A percentile compares a stretch with the other conserved stretches of the same genome.
Conservation (phyloP, 1,284 basidiomycete species). For the Microbotryum silenes-acaulis region DNA sequence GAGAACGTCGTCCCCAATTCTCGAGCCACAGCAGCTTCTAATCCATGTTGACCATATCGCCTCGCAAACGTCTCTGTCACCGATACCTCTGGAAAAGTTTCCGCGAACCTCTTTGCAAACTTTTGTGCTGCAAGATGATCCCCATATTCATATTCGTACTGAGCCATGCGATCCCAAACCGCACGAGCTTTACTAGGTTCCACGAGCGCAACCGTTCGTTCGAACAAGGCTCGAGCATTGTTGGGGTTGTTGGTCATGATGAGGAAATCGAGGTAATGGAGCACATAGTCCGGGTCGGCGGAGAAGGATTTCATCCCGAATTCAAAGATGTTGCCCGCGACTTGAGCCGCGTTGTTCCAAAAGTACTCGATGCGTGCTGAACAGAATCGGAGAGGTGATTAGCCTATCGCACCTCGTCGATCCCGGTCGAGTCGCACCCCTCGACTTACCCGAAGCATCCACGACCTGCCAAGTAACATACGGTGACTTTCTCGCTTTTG, state of each 20-base stretch:
- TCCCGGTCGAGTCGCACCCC: not conserved
- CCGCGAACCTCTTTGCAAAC: slow-evolving; percentile 77
- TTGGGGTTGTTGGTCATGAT: slow-evolving; percentile 92
- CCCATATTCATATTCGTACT: slow-evolving; percentile 91
- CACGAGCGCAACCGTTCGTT: slow-evolving; percentile 71
- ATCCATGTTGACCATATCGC: not conserved
- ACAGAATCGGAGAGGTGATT: not conserved
- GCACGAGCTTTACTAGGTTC: slow-evolving; percentile 69
- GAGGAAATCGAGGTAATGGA: slow-evolving; percentile 84
- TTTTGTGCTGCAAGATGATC: slow-evolving; percentile 83
- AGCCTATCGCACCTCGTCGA: not conserved
- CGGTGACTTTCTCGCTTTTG: slow-evolving; percentile 73
- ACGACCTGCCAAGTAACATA: slow-evolving; percentile 88
- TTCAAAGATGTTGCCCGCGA: slow-evolving; percentile 89
- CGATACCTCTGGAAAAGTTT: slow-evolving; percentile 73
- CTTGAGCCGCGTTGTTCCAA: slow-evolving; percentile 72
- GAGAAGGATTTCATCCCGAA: slow-evolving; percentile 80
- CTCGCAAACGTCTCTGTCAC: slow-evolving; percentile 25
- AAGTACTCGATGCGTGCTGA: slow-evolving; percentile 93
- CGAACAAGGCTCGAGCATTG: slow-evolving; percentile 92
- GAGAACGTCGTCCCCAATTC: not conserved
- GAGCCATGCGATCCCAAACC: slow-evolving; percentile 91
- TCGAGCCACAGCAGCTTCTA: not conserved
- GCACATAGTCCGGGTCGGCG: slow-evolving; percentile 75
- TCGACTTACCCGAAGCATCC: slow-evolving; percentile 68